Conservation (phyloP, 768 basidiomycete genomes). For the Lentinus brumalis region DNA sequence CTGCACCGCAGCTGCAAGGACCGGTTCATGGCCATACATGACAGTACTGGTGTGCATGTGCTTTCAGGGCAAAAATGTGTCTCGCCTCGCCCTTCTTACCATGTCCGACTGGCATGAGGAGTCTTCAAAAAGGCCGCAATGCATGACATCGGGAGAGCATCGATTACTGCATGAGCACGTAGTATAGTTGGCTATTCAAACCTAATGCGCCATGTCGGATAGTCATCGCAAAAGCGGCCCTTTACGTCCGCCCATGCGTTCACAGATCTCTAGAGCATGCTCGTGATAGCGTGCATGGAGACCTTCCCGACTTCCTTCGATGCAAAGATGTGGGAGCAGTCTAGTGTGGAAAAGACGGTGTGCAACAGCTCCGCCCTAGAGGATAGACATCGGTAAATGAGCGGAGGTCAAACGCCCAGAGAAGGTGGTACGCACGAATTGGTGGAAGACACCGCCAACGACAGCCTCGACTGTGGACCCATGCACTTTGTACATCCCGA, state of each 20-base stretch:
- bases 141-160: not conserved
- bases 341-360: constrained; percentile 46
- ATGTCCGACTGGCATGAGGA: not conserved
- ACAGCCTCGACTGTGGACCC: constrained; percentile 78
- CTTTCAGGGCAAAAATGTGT: not conserved
- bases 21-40: not conserved
- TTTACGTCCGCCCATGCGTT: constrained; percentile 52
- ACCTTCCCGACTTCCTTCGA: constrained; percentile 29
- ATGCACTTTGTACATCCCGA: constrained; percentile 76
- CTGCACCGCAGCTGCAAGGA: not conserved
- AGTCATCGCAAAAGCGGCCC: constrained; percentile 34
- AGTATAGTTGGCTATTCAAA: constrained; percentile 14
- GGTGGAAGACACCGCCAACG: constrained; percentile 75
- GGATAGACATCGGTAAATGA: not conserved
- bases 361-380: constrained; percentile 42
- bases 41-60: not conserved
- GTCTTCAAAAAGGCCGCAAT: not conserved
- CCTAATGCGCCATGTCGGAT: constrained; percentile 1
- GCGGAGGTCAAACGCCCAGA: not conserved
- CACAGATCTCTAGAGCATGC: constrained; percentile 45
- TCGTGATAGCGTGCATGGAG: constrained; percentile 48
- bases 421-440: constrained; percentile 59
- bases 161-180: constrained; percentile 19
- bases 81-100: not conserved
- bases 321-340: constrained; percentile 39